A percentile compares a stretch with the other conserved stretches of the same genome.
Conservation (phyloP, 345 rosid genomes). For the Nasturtium officinale region DNA sequence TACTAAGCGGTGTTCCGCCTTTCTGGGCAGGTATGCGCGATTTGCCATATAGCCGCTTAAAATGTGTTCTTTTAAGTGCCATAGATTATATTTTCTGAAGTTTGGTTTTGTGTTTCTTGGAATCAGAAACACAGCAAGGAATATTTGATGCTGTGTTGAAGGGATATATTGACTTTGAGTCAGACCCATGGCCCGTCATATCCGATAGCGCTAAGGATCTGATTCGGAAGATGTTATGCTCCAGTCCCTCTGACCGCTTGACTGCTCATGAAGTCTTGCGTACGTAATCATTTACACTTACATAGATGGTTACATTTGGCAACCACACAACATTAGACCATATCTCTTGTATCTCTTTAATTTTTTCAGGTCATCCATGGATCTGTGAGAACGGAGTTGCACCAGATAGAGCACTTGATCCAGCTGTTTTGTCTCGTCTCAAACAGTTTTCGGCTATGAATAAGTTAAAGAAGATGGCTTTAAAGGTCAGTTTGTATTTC, state of each 20-base stretch:
- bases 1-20: slow-evolving; percentile 98
- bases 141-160: slow-evolving; percentile 98
- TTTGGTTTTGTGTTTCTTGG: slow-evolving; percentile 30
- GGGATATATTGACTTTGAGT: slow-evolving; percentile 88
- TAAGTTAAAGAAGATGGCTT: slow-evolving; percentile 97
- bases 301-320: slow-evolving; percentile 16
- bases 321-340: slow-evolving; percentile 7
- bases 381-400: slow-evolving; percentile 97
- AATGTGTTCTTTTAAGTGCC: background rate
- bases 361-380: slow-evolving; percentile 92
- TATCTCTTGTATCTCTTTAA: slow-evolving; percentile 47
- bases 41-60: background rate
- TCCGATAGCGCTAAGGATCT: slow-evolving; percentile 92
- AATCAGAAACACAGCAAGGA: slow-evolving; percentile 92
- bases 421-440: slow-evolving; percentile 96
- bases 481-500: slow-evolving; percentile 52
- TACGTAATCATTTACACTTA: slow-evolving; percentile 47
- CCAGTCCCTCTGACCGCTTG: slow-evolving; percentile 70
- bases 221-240: slow-evolving; percentile 82
- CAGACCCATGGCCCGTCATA: slow-evolving; percentile 96
- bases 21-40: slow-evolving; percentile 87
- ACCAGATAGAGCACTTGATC: slow-evolving; percentile 91
- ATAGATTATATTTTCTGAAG: slow-evolving; percentile 8
- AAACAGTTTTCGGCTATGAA: slow-evolving; percentile 99
- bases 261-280: slow-evolving; percentile 98